phyloP scores from a whole-genome alignment of 306 rosid species.

The Inga leiocalycina region DNA sequence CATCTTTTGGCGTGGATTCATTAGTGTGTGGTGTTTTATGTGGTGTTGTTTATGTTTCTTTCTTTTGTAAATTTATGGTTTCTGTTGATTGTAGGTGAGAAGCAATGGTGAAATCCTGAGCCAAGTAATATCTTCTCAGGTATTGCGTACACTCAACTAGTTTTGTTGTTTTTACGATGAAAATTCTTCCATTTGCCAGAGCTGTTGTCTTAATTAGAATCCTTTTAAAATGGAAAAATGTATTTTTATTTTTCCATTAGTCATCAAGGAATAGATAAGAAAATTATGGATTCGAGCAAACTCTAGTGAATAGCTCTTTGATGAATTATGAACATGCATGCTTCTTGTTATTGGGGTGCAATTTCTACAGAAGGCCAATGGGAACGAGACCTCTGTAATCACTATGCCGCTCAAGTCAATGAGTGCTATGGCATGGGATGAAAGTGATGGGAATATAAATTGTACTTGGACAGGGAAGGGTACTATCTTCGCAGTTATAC shows the following conservation, averaged over 20 bases:
- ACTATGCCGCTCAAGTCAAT: not conserved
- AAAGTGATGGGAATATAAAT: not conserved
- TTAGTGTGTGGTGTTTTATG: not conserved
- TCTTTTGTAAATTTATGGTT: constrained; percentile 3
- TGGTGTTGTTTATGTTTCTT: constrained; percentile 8
- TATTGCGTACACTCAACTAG: constrained; percentile 30
- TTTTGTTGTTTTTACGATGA: not conserved
- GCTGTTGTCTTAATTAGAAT: not conserved
- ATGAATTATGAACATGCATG: not conserved
- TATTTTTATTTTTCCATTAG: not conserved
- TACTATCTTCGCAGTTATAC: not conserved
- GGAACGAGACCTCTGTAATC: not conserved
- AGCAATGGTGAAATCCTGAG: constrained; percentile 87
- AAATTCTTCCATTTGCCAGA: not conserved
- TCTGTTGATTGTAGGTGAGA: constrained; percentile 60
- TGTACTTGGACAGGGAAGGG: not conserved
- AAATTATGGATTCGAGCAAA: not conserved
- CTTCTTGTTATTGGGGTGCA: not conserved
- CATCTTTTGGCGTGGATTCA: not conserved
- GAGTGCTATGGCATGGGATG: not conserved
- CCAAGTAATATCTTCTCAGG: constrained; percentile 94
- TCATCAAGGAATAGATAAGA: not conserved
- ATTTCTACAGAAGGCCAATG: not conserved
- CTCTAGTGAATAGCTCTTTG: not conserved
- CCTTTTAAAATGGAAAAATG: not conserved